These are phyloP conservation scores for Coccomyxa sp. DNA, from an alignment of 139 green algal species.

Conservation along the genomic window DNA sequence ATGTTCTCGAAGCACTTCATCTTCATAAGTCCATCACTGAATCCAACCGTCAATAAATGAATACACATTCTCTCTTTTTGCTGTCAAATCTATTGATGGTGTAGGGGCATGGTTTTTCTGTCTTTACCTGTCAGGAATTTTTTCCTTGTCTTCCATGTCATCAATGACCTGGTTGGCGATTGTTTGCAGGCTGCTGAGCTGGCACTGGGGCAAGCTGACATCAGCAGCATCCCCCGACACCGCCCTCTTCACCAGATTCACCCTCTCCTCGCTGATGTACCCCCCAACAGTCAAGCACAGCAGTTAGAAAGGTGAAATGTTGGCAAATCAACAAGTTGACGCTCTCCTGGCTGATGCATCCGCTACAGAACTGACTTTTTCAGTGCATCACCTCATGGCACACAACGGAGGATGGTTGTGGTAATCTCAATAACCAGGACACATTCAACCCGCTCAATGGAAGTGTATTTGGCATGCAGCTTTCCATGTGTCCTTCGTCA, in stretches of 20 bases:
- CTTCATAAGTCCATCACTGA: no score
- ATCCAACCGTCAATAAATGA: no score
- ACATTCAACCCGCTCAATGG: no score
- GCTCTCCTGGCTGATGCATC: no score
- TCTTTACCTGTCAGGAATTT: neutral
- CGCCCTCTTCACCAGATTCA: neutral
- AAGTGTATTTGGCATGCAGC: no score
- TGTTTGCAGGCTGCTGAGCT: neutral
- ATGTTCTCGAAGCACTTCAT: no score
- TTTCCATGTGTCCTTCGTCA: no score
- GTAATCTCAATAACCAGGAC: no score
- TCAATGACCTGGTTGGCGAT: neutral
- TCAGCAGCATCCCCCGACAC: neutral
- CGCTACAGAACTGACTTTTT: no score
- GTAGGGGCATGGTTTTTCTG: no score
- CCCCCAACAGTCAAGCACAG: neutral
- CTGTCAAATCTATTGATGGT: neutral
- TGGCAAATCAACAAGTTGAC: neutral
- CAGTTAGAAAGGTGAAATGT: neutral
- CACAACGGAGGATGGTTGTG: no score
- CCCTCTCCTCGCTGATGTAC: neutral
- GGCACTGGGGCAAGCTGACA: neutral
- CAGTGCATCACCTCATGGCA: no score
- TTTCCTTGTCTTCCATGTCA: constrained; percentile 10
- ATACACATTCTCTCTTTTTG: neutral